Conservation (phyloP, 176 grass and related monocot species). For the Avena eriantha region DNA sequence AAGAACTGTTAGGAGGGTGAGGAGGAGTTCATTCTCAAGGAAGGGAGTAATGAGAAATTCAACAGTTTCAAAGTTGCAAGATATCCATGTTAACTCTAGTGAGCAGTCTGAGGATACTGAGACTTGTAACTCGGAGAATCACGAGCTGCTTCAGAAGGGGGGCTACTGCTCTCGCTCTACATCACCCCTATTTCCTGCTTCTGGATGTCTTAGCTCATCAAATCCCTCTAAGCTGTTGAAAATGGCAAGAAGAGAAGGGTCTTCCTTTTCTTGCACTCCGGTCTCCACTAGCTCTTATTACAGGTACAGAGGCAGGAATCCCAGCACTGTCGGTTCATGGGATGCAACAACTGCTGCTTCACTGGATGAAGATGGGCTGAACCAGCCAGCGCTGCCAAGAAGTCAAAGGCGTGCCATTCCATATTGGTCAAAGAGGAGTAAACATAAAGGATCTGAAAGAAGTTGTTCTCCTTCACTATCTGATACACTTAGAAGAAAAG, state of each 20-base stretch:
- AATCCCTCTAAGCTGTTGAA: conserved; percentile 79
- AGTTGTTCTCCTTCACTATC: conserved; percentile 88
- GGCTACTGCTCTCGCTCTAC: conserved; percentile 65
- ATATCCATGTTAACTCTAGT: conserved; percentile 66
- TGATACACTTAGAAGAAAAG: conserved; percentile 93
- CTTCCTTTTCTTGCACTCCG: conserved; percentile 89
- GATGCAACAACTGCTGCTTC: conserved; percentile 79
- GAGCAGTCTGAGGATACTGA: conserved; percentile 87
- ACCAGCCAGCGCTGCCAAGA: conserved; percentile 57
- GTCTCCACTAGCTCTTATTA: conserved; percentile 93
- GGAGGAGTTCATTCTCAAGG: conserved; percentile 65
- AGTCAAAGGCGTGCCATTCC: conserved; percentile 84
- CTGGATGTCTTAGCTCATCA: conserved; percentile 82
- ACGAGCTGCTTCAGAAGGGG: conserved; percentile 57
- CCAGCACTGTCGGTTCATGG: conserved; percentile 68
- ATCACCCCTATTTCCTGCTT: conserved; percentile 83
- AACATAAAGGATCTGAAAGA: conserved; percentile 58
- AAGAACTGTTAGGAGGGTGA: conserved; percentile 77
- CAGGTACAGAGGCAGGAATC: conserved; percentile 64
- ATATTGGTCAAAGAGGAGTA: conserved; percentile 82
- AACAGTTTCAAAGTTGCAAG: conserved; percentile 57
- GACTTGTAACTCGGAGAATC: conserved; percentile 63
- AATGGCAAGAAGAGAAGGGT: conserved; percentile 73
- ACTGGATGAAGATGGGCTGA: conserved; percentile 79
- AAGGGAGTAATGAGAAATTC: conserved; percentile 63